Evolutionary conservation across 441 rosid genomes (phyloP).

Genomic region (Erodium trifolium): DNA sequence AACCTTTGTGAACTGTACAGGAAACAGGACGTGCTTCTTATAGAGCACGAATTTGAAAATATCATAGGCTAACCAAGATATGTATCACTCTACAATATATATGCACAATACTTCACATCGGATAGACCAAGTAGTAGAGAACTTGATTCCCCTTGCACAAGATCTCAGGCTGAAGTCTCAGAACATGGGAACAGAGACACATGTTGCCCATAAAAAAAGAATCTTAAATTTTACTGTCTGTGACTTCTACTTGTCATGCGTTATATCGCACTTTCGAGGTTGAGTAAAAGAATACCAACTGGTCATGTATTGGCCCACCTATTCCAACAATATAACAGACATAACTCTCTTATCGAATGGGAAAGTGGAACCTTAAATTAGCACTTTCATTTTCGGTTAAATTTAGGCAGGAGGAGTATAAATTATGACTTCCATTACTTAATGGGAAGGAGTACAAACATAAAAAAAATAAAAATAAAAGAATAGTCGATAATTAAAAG

Average conservation of each 20-base stretch:
- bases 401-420: not conserved
- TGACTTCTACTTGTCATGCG: not conserved
- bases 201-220: not conserved
- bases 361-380: not conserved
- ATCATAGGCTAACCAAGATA: not conserved
- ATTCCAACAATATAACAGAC: not conserved
- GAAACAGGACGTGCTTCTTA: not conserved
- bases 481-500: not conserved
- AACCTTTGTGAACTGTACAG: not conserved
- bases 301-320: not conserved
- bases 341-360: not conserved
- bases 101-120: not conserved
- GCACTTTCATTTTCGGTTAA: not conserved
- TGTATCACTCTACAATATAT: not conserved
- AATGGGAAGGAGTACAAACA: not conserved
- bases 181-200: not conserved
- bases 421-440: too few relatives aligned
- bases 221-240: not conserved
- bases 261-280: not conserved
- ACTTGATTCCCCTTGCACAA: not conserved
- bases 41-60: not conserved
- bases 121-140: not conserved
- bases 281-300: not conserved
- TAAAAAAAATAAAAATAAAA: too few relatives aligned
- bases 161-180: not conserved